Percentiles rank a stretch among this genome's conserved stretches.
phyloP scores from a whole-genome alignment of 768 basidiomycete species.

The Boletellus ananiceps region DNA sequence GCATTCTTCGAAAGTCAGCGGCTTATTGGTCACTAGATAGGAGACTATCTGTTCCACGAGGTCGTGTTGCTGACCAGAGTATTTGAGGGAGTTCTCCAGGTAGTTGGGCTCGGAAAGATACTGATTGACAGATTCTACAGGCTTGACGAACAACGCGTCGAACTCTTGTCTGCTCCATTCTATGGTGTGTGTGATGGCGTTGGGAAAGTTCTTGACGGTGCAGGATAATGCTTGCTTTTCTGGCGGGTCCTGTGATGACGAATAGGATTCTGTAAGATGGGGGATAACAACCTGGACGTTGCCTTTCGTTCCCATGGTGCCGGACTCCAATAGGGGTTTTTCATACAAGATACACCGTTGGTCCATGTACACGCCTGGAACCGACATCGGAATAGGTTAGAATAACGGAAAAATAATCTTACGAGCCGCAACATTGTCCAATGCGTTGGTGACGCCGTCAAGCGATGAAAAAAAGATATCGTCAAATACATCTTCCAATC shows the following conservation, averaged over 20 bases:
- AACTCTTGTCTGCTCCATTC: constrained; percentile 98
- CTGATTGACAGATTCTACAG: constrained; percentile 88
- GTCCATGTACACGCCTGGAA: constrained; percentile 94
- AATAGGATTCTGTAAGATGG: constrained; percentile 92
- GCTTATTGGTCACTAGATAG: constrained; percentile 88
- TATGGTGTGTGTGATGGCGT: constrained; percentile 96
- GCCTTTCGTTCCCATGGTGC: constrained; percentile 96
- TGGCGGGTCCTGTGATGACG: constrained; percentile 96
- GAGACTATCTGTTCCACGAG: constrained; percentile 85
- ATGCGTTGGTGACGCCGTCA: constrained; percentile 94
- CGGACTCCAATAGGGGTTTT: constrained; percentile 95
- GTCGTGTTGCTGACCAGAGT: constrained; percentile 86
- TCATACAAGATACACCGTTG: constrained; percentile 94
- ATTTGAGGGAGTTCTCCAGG: constrained; percentile 84
- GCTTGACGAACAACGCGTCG: constrained; percentile 90
- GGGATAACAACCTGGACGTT: constrained; percentile 96
- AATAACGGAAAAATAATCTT: constrained; percentile 28
- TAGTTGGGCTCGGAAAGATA: constrained; percentile 97
- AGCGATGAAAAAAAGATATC: constrained; percentile 83
- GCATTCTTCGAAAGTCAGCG: constrained; percentile 94
- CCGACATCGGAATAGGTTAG: constrained; percentile 1
- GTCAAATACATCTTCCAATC: constrained; percentile 68
- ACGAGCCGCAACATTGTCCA: constrained; percentile 97
- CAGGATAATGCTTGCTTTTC: constrained; percentile 97
- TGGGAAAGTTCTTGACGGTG: constrained; percentile 98